Base-by-base conservation (phyloP, 2,329 filamentous ascomycete species). In the Talaromyces sp. region DNA sequence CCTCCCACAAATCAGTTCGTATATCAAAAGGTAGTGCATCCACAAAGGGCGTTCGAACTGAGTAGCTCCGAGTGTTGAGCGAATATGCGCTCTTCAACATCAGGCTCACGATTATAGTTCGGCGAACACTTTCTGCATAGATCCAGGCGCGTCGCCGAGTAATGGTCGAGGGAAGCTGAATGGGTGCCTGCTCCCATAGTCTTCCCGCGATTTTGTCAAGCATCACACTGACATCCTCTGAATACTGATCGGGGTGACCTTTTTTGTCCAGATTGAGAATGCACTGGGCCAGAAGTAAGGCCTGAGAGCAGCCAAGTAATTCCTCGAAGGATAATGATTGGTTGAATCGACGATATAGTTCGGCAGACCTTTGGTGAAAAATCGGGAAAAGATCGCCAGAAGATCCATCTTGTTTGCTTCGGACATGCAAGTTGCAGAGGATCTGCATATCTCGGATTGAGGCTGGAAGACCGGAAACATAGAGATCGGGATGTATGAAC, bases 41-140 rank as follows among this genome's bases (percentile, higher is more conserved):
- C 7, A 69, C 57, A 14, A 68, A 69, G 1, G 65, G 66, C 0
- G 65, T 67, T 0, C 65, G 65, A 9, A 58, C 61, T 0, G 65
- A 66, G 42, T 62, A 67, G 4, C 63, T 63, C 13, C 62, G 47
- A 32, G 50, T 64, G 3, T 60, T 51, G 7, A 70, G 55, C 1
- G 67, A 67, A 52, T 70, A 72, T 2, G 65, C 63, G 13, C 66
- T 69, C 17, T 59, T 54, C 5, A 73, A 52, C 42, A 71, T 63
- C 19, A 67, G 61, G 17, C 59, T 63, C 44, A 71, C 65, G 13
- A 66, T 69, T 13, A 70, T 66, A 0, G 68, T 72, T 5, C 68
- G 61, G 0, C 70, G 59, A 11, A 68, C 64, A 24, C 63, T 68
- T 47, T 72, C 70, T 1, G 55, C 67, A 2, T 70, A 62, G 8